Evolutionary conservation across 495 filamentous ascomycete genomes (phyloP), one percentile per base, ranked within the genome.

Genomic region (Margaritispora aquatica): DNA sequence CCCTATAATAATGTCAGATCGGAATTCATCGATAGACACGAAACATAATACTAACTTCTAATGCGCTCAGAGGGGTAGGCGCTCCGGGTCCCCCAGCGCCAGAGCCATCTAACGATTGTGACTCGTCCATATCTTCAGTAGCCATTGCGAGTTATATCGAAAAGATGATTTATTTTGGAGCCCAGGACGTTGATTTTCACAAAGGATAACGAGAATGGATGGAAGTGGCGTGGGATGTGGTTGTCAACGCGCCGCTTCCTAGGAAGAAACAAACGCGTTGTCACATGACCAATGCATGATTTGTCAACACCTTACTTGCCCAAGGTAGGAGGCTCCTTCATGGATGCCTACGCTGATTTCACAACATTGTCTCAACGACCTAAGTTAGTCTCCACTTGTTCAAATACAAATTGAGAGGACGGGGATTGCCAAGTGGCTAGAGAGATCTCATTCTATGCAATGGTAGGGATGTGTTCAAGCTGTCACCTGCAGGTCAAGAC

Each of bases 51-150:
- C 73, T 58, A 77, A 96, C 92, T 80, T 97, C 94, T n/a, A 98
- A 77, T 19, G 87, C 85, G 46, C 77, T 73, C 29, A 98, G 81
- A n/a, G 94, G 94, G 50, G 91, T 97, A 13, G 94, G 94, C 20
- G 95, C 94, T 64, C 94, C 94, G 60, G 95, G 94, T 26, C 90
- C 92, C 44, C 86, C 85, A 54, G 69, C 66, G 51, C 76, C 76
- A n/a, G 68, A 57, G 2, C 81, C 78, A 49, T 81, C 80, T 13
- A 41, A 62, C 1, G 63, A 63, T 31, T 69, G 64, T 1, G 59
- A 63, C 20, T 44, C 59, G 27, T 69, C 64, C 2, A 65, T 67
- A 19, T 69, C 67, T 51, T 67, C 64, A 22, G 58, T 51, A 20
- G 63, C 51, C 66, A 68, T 68, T 17, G 24, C 59, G 31, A 54